phyloP scores from a whole-genome alignment of 495 filamentous ascomycete species.

The Xylona heveae region DNA sequence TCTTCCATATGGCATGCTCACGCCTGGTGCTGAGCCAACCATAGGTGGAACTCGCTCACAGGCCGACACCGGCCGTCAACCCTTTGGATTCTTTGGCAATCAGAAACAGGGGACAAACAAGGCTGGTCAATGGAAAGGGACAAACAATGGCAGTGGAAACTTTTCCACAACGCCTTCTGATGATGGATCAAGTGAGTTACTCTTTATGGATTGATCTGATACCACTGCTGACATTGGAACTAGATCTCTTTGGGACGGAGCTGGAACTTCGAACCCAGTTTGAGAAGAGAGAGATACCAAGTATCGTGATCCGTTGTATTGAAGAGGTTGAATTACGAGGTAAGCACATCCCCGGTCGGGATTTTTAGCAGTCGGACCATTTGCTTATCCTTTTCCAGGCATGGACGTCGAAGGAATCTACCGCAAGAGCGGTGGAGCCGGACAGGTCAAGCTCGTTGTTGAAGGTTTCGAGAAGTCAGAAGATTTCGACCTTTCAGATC shows the following conservation, averaged over 20 bases:
- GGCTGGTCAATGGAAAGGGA: conserved; percentile 23
- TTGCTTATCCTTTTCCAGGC: conserved; percentile 26
- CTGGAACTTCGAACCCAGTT: conserved; percentile 68
- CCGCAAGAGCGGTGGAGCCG: conserved; percentile 82
- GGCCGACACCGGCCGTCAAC: conserved; percentile 34
- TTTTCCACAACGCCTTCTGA: conserved; percentile 19
- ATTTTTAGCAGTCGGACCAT: conserved; percentile 2
- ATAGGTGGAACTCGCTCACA: conserved; percentile 18
- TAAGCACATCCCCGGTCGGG: conserved; percentile 11
- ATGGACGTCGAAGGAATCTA: conserved; percentile 99
- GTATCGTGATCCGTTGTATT: conserved; percentile 82
- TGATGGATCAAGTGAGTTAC: no score
- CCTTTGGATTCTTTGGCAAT: conserved; percentile 55
- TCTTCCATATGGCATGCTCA: conserved; percentile 21
- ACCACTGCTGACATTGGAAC: no score
- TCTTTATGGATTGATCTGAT: no score
- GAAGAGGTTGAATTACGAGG: conserved; percentile 87
- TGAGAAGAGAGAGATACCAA: conserved; percentile 76
- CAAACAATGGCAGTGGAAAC: conserved; percentile 33
- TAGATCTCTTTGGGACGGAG: conserved; percentile 75
- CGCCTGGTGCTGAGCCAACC: conserved; percentile 13
- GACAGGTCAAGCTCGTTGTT: conserved; percentile 66
- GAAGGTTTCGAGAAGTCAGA: conserved; percentile 75
- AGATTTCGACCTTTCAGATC: conserved; percentile 81
- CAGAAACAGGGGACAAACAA: conserved; percentile 27